These are phyloP conservation scores for Pichia sp. DNA, from an alignment of 1,139 yeast species.

Conservation along the genomic window DNA sequence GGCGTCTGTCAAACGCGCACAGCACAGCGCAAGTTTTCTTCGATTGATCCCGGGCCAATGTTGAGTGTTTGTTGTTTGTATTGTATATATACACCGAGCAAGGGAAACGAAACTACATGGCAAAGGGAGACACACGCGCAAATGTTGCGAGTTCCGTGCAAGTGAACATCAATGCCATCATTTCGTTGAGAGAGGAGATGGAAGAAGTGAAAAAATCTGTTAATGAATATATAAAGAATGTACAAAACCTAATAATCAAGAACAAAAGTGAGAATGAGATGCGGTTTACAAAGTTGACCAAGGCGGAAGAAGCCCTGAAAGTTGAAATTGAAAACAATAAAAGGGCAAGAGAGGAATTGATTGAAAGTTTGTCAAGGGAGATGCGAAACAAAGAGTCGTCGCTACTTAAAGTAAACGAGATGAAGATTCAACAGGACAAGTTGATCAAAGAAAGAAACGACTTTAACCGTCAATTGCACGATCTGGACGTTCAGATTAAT, in stretches of 20 bases:
- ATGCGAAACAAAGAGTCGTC: slow-evolving; percentile 18
- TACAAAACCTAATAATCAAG: slow-evolving; percentile 13
- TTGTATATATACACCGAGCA: too few relatives aligned
- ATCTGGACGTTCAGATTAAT: slow-evolving; percentile 16
- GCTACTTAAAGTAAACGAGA: slow-evolving; percentile 20
- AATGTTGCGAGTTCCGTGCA: too few relatives aligned
- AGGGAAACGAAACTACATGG: too few relatives aligned
- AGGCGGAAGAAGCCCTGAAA: slow-evolving; percentile 14
- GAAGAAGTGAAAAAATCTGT: slow-evolving; percentile 15
- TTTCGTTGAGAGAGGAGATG: slow-evolving; percentile 16
- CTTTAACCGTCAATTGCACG: slow-evolving; percentile 15
- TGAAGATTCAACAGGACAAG: slow-evolving; percentile 21
- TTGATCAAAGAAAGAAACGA: slow-evolving; percentile 16
- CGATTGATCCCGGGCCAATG: too few relatives aligned
- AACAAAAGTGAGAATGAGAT: slow-evolving; percentile 18
- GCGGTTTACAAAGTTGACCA: slow-evolving; percentile 14
- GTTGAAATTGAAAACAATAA: slow-evolving; percentile 13
- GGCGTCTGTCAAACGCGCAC: too few relatives aligned
- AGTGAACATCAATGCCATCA: too few relatives aligned
- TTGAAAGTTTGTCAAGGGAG: slow-evolving; percentile 15
- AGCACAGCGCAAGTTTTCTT: too few relatives aligned
- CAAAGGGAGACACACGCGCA: too few relatives aligned
- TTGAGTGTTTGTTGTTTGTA: too few relatives aligned
- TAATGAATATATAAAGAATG: slow-evolving; percentile 10
- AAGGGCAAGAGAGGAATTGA: slow-evolving; percentile 12